Evolutionary conservation across 371 early-diverging fungal genomes (phyloP), one percentile per base, ranked within the genome.

Genomic region (Mucor sp.): DNA sequence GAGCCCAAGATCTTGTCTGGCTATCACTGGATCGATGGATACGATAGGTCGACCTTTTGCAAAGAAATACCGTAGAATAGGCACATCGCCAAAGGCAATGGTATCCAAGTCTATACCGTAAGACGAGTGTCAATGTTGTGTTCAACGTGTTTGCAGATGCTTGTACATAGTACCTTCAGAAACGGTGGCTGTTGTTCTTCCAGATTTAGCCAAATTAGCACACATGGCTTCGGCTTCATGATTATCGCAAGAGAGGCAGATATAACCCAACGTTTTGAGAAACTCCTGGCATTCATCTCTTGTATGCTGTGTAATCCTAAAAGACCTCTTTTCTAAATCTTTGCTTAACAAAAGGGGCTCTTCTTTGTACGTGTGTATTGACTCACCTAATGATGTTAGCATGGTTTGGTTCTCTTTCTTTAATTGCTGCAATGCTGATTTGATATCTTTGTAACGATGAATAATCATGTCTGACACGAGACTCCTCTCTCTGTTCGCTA

Each of bases 191-290:
- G 82, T 82, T 8, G 83, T 71, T 19, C 77, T 69, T 6, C 85
- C 83, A 1, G 66, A 55, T n/a, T 78, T 71, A 8, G 80, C 77
- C 8, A 91, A 63, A 15, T 74, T 66, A 9, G 90, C 89, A 60
- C 91, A 93, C 68, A 93, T 83, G 4, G 89, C 85, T 62, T 93
- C 91, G 4, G 89, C 89, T 71, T 93, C 91, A 59, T 83, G 85
- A 28, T 73, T 58, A 12, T 81, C 63, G 6, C 80, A 82, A 1
- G 71, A 77, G 8, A 89, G 66, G 27, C 85, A 81, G 2, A 82
- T 76, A 61, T 77, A 84, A 0, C 91, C 91, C 61, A 88, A 62
- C 0, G 83, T 71, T 6, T 44, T 30, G 19, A 91, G 61, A 21
- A 91, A 83, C 7, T 70, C 64, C 63, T 75, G 70, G 64, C 89